Conservation (phyloP, 169 alveolate genomes). For the Babesia bovis region DNA sequence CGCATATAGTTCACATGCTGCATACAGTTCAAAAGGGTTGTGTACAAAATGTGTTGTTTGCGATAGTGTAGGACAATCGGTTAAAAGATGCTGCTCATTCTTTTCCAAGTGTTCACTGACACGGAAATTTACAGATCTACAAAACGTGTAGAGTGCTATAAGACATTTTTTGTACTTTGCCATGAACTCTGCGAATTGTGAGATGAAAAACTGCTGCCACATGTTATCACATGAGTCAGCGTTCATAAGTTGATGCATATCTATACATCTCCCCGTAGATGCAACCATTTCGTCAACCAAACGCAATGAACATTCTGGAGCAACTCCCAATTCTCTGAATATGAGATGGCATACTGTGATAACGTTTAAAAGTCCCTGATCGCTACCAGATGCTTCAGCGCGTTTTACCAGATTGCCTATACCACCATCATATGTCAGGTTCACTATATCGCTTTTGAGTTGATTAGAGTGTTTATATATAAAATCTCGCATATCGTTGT, state of each 20-base stretch:
- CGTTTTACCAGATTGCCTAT: not conserved
- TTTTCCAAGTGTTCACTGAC: slow-evolving; percentile 46
- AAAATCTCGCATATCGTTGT: slow-evolving; percentile 5
- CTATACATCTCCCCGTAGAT: slow-evolving; percentile 18
- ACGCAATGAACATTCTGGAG: slow-evolving; percentile 30
- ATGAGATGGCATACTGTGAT: slow-evolving; percentile 41
- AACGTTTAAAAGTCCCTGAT: slow-evolving; percentile 1
- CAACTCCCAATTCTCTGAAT: slow-evolving; percentile 34
- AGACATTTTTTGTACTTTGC: slow-evolving; percentile 37
- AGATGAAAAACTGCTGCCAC: slow-evolving; percentile 53
- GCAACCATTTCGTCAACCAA: slow-evolving; percentile 49
- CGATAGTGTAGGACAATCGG: slow-evolving; percentile 6
- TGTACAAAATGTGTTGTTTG: slow-evolving; percentile 3
- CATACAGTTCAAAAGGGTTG: slow-evolving; percentile 40
- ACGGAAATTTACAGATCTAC: slow-evolving; percentile 31
- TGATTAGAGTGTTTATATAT: slow-evolving; percentile 15
- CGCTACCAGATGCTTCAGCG: not conserved
- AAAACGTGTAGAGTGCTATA: slow-evolving; percentile 33
- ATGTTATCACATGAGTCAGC: not conserved
- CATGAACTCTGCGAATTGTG: slow-evolving; percentile 58
- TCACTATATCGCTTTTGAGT: slow-evolving; percentile 16
- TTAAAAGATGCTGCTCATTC: slow-evolving; percentile 24
- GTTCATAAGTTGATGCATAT: slow-evolving; percentile 20
- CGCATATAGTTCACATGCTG: slow-evolving; percentile 54
- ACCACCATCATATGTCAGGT: slow-evolving; percentile 14